Evolutionary conservation across 2,329 filamentous ascomycete species (phyloP).

Genomic region (Parastagonospora avenae): DNA sequence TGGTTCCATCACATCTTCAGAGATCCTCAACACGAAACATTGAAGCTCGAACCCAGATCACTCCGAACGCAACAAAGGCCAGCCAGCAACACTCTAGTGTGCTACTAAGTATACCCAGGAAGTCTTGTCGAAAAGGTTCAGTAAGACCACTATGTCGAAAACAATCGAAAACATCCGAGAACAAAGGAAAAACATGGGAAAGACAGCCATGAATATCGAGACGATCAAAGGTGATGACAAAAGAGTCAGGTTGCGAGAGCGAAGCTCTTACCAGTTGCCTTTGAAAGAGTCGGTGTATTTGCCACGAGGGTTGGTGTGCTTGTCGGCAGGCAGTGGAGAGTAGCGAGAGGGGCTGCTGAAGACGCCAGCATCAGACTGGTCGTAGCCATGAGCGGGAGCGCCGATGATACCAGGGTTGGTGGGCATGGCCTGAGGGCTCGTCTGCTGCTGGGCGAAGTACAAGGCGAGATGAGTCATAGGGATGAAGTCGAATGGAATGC

Average conservation of each 20-base stretch:
- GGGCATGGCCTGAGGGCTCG: constrained; percentile 7
- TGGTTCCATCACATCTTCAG: constrained; percentile 22
- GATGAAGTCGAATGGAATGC: constrained; percentile 35
- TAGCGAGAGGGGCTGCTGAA: constrained; percentile 16
- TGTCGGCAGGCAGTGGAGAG: constrained; percentile 6
- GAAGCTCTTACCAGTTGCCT: constrained; percentile 6
- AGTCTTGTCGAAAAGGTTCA: constrained; percentile 10
- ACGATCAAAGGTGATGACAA: not conserved
- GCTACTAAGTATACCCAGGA: constrained; percentile 9
- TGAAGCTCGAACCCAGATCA: constrained; percentile 17
- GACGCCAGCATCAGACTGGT: constrained; percentile 5
- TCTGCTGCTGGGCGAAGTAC: constrained; percentile 21
- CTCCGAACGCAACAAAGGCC: constrained; percentile 10
- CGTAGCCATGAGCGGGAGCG: constrained; percentile 14
- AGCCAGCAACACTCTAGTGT: constrained; percentile 13
- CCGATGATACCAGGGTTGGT: constrained; percentile 31
- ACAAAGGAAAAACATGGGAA: constrained; percentile 9
- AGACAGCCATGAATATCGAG: not conserved
- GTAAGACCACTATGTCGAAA: constrained; percentile 18
- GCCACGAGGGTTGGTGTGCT: not conserved
- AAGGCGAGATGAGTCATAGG: constrained; percentile 26
- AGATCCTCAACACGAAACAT: constrained; percentile 13
- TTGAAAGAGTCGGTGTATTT: constrained; percentile 15
- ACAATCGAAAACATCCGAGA: constrained; percentile 14
- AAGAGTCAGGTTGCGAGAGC: constrained; percentile 1